phyloP scores from a whole-genome alignment of 257 asterid species.

The Ehretia macrophylla region DNA sequence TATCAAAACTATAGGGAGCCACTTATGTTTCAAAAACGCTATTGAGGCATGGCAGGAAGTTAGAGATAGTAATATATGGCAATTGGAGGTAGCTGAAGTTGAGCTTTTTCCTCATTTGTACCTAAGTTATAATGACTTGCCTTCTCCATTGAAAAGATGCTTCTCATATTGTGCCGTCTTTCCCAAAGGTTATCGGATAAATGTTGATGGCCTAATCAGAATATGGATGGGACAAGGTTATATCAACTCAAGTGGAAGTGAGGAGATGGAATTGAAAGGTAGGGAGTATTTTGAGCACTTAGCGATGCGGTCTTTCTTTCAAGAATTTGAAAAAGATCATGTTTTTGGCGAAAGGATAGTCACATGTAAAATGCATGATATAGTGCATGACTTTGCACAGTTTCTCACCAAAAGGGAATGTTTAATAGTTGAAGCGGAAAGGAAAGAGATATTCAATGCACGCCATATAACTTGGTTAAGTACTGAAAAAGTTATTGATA shows the following conservation, averaged over 20 bases:
- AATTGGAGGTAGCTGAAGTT: slow-evolving; percentile 8
- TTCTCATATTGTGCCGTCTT: no score
- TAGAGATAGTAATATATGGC: slow-evolving; percentile 25
- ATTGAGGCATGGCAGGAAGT: slow-evolving; percentile 19
- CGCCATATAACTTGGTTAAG: not conserved
- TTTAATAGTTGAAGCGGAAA: not conserved
- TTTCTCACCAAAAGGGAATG: slow-evolving; percentile 10
- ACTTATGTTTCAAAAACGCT: slow-evolving; percentile 16
- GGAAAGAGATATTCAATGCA: not conserved
- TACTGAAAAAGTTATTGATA: no score
- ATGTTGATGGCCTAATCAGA: slow-evolving; percentile 15
- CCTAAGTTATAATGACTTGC: slow-evolving; percentile 17
- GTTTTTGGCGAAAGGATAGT: no score
- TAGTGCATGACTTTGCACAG: slow-evolving; percentile 19
- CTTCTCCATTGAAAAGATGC: slow-evolving; percentile 17
- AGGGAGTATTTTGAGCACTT: slow-evolving; percentile 21
- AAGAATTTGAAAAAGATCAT: no score
- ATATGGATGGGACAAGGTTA: slow-evolving; percentile 29
- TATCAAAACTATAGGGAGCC: slow-evolving; percentile 20
- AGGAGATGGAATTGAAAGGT: slow-evolving; percentile 15
- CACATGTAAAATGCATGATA: slow-evolving; percentile 23
- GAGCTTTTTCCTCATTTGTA: slow-evolving; percentile 19
- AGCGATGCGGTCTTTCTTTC: no score
- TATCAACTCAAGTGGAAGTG: slow-evolving; percentile 6
- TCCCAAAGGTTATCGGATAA: slow-evolving; percentile 18